A percentile compares a stretch with the other conserved stretches of the same genome.
These are phyloP conservation scores for Scutellaria minor DNA, from an alignment of 257 asterid genomes.

Conservation along the genomic window DNA sequence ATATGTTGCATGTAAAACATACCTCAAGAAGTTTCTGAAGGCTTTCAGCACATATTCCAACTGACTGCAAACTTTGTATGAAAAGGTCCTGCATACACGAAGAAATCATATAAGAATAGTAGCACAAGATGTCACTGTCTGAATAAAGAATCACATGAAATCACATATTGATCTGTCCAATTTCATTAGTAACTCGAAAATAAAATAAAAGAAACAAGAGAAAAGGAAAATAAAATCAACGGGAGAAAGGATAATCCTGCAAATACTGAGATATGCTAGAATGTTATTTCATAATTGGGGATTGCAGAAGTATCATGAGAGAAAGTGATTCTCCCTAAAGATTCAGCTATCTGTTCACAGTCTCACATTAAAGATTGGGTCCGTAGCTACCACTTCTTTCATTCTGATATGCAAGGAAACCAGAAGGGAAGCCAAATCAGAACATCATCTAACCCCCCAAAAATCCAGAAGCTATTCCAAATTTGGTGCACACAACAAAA, in stretches of 20 bases:
- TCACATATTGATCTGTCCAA: constrained; percentile 19
- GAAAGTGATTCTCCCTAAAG: not conserved
- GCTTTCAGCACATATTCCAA: constrained; percentile 85
- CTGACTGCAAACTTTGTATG: constrained; percentile 88
- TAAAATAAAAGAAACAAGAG: not conserved
- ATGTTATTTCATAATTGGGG: constrained; percentile 13
- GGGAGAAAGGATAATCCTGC: constrained; percentile 1
- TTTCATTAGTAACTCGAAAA: not conserved
- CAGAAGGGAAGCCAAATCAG: not conserved
- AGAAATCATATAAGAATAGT: constrained; percentile 27
- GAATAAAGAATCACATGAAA: constrained; percentile 6
- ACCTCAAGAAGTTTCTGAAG: constrained; percentile 97
- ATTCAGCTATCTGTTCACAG: not conserved
- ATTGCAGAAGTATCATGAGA: constrained; percentile 11
- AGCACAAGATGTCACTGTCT: constrained; percentile 18
- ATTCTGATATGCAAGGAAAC: constrained; percentile 18
- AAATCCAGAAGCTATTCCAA: not conserved
- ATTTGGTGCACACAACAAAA: constrained; percentile 1
- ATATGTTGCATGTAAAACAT: constrained; percentile 35
- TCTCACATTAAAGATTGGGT: not conserved
- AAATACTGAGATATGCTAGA: constrained; percentile 4
- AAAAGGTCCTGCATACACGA: constrained; percentile 71
- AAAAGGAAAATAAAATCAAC: constrained; percentile 7
- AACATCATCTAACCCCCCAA: not conserved
- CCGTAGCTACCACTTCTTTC: not conserved